Conservation (phyloP, 139 green algal genomes). For the Chlamydomonas sphaeroides region DNA sequence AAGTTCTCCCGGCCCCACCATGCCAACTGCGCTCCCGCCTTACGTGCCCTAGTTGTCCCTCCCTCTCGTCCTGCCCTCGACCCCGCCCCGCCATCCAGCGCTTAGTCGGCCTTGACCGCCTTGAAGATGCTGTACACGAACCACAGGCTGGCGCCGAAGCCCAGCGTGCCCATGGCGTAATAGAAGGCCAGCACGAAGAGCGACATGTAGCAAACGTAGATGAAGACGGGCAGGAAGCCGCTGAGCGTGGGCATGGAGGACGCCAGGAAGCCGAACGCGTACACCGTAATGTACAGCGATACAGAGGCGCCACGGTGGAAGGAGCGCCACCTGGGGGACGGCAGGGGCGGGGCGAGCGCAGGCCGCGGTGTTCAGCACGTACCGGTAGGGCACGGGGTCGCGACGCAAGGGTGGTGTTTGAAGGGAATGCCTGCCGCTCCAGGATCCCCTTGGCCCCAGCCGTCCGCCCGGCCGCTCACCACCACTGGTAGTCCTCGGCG, state of each 20-base stretch:
- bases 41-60: too few species aligned
- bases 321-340: constrained; percentile 79
- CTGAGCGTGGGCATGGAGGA: constrained; percentile 73
- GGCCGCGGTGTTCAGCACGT: background rate
- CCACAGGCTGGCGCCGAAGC: constrained; percentile 71
- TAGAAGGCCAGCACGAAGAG: constrained; percentile 84
- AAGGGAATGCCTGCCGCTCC: too few species aligned
- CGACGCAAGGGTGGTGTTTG: background rate
- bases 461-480: constrained; percentile 68
- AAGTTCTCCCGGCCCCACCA: too few species aligned
- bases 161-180: constrained; percentile 84
- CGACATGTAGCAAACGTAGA: constrained; percentile 90
- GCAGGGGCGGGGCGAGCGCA: too few species aligned
- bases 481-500: constrained; percentile 94
- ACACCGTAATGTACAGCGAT: constrained; percentile 73
- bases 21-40: too few species aligned
- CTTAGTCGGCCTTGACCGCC: constrained; percentile 66
- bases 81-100: too few species aligned
- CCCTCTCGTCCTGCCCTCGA: too few species aligned
- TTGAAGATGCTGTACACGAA: constrained; percentile 72
- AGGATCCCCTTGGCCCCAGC: too few species aligned
- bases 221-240: constrained; percentile 80
- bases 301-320: constrained; percentile 87
- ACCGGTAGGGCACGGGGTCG: background rate
- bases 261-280: constrained; percentile 79